Conservation (phyloP, 2,329 filamentous ascomycete genomes). For the Phialocephala sp. region DNA sequence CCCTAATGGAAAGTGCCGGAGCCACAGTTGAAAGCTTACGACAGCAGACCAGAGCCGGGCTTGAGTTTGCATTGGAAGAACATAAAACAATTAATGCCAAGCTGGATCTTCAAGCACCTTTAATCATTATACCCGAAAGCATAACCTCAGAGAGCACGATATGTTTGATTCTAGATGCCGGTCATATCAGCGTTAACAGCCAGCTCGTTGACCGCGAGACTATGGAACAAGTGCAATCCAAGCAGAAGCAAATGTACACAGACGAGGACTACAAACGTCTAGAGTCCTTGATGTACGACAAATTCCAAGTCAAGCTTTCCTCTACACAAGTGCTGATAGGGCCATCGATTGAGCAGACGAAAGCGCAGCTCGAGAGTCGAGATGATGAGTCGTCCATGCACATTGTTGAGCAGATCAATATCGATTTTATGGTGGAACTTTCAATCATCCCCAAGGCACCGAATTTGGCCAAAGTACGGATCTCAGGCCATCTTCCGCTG, state of each 20-base stretch:
- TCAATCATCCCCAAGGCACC: conserved; percentile 97
- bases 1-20: conserved; percentile 92
- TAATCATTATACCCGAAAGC: conserved; percentile 95
- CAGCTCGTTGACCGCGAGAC: conserved; percentile 93
- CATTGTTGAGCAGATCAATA: conserved; percentile 95
- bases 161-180: conserved; percentile 93
- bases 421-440: conserved; percentile 94
- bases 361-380: conserved; percentile 74
- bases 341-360: conserved; percentile 88
- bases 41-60: conserved; percentile 91
- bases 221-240: conserved; percentile 86
- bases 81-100: conserved; percentile 98
- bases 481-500: conserved; percentile 90
- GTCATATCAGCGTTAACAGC: conserved; percentile 93
- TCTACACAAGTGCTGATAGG: conserved; percentile 96
- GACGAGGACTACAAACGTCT: conserved; percentile 88
- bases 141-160: conserved; percentile 81
- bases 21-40: conserved; percentile 94
- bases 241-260: conserved; percentile 85
- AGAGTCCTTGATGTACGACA: conserved; percentile 96
- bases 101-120: conserved; percentile 89
- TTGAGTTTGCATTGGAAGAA: conserved; percentile 95
- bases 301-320: conserved; percentile 89
- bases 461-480: conserved; percentile 87
- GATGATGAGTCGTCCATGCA: conserved; percentile 77